These are phyloP conservation scores for Alternaria conjuncta DNA, from an alignment of 2,329 filamentous ascomycete species.

Conservation along the genomic window DNA sequence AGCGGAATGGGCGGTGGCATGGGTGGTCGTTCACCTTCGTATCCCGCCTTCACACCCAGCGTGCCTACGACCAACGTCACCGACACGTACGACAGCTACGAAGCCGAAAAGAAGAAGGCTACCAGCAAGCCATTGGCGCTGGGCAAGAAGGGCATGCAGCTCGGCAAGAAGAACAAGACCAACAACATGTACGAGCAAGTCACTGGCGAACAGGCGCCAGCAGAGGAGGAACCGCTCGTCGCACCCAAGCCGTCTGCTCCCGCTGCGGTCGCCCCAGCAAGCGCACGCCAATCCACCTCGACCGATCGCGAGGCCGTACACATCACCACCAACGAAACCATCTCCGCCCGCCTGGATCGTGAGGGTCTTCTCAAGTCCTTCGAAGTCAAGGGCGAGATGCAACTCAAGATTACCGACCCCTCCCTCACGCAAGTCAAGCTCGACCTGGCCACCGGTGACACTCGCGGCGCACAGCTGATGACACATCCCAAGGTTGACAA, in stretches of 20 bases:
- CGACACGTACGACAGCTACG: conserved; percentile 91
- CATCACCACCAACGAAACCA: conserved; percentile 85
- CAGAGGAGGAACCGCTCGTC: conserved; percentile 82
- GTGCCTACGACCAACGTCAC: conserved; percentile 70
- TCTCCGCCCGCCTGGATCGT: conserved; percentile 84
- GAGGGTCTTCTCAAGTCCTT: conserved; percentile 88
- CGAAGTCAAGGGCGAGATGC: conserved; percentile 88
- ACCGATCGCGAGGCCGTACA: conserved; percentile 85
- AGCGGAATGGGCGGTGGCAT: conserved; percentile 52
- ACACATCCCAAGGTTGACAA: conserved; percentile 98
- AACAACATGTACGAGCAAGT: conserved; percentile 98
- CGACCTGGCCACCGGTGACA: conserved; percentile 75
- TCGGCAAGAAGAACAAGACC: conserved; percentile 98
- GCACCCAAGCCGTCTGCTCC: conserved; percentile 60
- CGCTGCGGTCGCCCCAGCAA: conserved; percentile 58
- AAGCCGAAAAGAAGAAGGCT: conserved; percentile 96
- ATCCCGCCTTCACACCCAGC: conserved; percentile 87
- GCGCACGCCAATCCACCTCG: conserved; percentile 68
- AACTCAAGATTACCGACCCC: conserved; percentile 86
- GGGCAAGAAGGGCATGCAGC: conserved; percentile 97
- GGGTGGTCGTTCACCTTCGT: conserved; percentile 75
- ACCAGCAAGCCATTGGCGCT: conserved; percentile 77
- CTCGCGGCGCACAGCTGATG: conserved; percentile 86
- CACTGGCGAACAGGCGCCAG: conserved; percentile 80
- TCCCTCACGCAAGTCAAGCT: conserved; percentile 92